Conservation (phyloP, 2,329 filamentous ascomycete genomes). For the Diaporthe batatas region DNA sequence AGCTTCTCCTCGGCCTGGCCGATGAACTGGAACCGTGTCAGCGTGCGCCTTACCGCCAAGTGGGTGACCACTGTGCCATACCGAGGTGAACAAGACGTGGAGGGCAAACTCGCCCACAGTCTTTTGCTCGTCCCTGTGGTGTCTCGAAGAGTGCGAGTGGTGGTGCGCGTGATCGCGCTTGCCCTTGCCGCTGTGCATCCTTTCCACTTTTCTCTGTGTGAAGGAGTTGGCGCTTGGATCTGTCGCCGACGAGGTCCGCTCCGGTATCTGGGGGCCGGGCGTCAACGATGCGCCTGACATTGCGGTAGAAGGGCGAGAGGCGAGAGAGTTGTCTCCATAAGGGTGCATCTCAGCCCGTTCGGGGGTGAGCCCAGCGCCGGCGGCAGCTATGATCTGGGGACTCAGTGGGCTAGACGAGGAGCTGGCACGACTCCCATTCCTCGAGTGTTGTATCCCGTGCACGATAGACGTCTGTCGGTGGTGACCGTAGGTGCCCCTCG, state of each 20-base stretch:
- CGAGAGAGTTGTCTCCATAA: slow-evolving; percentile 55
- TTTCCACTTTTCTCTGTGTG: slow-evolving; percentile 68
- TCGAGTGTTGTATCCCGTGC: slow-evolving; percentile 91
- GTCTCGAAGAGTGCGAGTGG: slow-evolving; percentile 82
- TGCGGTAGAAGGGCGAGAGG: slow-evolving; percentile 61
- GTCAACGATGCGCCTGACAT: slow-evolving; percentile 57
- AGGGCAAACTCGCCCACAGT: slow-evolving; percentile 98
- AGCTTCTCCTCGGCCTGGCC: slow-evolving; percentile 97
- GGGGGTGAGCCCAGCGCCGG: slow-evolving; percentile 66
- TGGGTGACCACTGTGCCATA: slow-evolving; percentile 57
- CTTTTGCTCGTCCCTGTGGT: slow-evolving; percentile 81
- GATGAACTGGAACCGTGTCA: slow-evolving; percentile 76
- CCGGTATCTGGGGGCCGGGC: slow-evolving; percentile 50
- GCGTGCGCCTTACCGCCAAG: slow-evolving; percentile 40
- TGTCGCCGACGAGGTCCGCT: slow-evolving; percentile 61
- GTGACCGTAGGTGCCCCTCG: slow-evolving; percentile 79
- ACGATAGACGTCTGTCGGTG: slow-evolving; percentile 98
- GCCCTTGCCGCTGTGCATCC: slow-evolving; percentile 74
- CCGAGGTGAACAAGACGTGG: slow-evolving; percentile 94
- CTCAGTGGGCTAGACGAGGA: slow-evolving; percentile 87
- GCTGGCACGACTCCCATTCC: slow-evolving; percentile 89
- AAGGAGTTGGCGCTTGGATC: slow-evolving; percentile 60
- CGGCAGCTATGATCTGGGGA: slow-evolving; percentile 84
- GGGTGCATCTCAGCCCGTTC: slow-evolving; percentile 67
- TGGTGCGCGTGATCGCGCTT: slow-evolving; percentile 81